phyloP scores from a whole-genome alignment of 495 filamentous ascomycete species.

The Annulohypoxylon nitens region DNA sequence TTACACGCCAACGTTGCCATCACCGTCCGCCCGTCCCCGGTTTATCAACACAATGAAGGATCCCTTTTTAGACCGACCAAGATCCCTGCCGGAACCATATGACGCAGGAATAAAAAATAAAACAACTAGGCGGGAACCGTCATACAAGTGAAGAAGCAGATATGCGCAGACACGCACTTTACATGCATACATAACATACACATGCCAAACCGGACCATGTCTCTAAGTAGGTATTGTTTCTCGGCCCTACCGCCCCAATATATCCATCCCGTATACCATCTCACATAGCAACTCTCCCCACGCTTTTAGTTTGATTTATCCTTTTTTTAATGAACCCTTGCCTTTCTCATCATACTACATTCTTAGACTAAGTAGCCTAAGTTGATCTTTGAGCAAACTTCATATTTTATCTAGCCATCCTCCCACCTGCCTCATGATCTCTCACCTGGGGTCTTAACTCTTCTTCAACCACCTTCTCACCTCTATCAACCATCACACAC shows the following conservation, averaged over 20 bases:
- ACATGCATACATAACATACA: conserved; percentile 50
- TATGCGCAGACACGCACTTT: conserved; percentile 52
- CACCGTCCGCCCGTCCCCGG: conserved; percentile 53
- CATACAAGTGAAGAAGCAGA: conserved; percentile 55
- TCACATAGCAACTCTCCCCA: conserved; percentile 47
- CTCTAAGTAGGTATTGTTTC: conserved; percentile 54
- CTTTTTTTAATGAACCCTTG: conserved; percentile 51
- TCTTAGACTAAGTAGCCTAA: conserved; percentile 47
- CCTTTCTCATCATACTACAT: conserved; percentile 45
- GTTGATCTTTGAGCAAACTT: conserved; percentile 41
- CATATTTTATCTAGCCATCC: conserved; percentile 45
- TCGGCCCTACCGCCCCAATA: conserved; percentile 56
- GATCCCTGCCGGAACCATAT: conserved; percentile 56
- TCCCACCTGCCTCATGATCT: conserved; percentile 34
- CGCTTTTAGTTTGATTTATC: conserved; percentile 51
- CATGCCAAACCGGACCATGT: conserved; percentile 56
- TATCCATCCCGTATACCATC: conserved; percentile 53
- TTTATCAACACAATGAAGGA: conserved; percentile 53
- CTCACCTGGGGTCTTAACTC: conserved; percentile 4
- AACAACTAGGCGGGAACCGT: conserved; percentile 52
- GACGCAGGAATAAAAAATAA: conserved; percentile 54
- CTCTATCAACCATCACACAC: conserved; percentile 20
- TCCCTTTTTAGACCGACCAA: conserved; percentile 52
- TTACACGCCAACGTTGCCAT: conserved; percentile 50
- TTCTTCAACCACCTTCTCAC: conserved; percentile 22